These are phyloP conservation scores for Citrus mangshanensis DNA, from an alignment of 345 rosid genomes.

Conservation along the genomic window DNA sequence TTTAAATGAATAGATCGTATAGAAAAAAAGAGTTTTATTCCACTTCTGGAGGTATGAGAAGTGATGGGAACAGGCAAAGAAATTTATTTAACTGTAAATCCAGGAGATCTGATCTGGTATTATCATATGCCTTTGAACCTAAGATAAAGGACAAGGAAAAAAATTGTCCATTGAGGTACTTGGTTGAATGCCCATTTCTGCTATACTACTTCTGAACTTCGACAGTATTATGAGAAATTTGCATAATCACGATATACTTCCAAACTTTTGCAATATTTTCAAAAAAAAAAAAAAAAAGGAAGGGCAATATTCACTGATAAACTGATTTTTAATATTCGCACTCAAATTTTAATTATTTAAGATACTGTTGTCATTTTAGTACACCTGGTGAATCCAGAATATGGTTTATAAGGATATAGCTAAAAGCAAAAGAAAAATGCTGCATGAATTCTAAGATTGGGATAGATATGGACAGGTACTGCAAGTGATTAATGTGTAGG, in stretches of 20 bases:
- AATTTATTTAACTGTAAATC: not conserved
- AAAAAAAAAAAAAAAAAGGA: not conserved
- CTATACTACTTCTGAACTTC: not conserved
- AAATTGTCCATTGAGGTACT: not conserved
- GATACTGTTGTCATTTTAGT: not conserved
- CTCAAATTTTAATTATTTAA: not conserved
- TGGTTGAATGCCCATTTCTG: not conserved
- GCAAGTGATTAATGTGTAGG: not conserved
- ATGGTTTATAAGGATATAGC: not conserved
- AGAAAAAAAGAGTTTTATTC: not conserved
- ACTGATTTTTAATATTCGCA: not conserved
- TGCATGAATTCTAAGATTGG: not conserved
- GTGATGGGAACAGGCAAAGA: not conserved
- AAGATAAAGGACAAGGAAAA: not conserved
- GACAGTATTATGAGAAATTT: not conserved
- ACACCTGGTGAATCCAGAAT: not conserved
- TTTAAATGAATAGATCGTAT: slow-evolving; percentile 5
- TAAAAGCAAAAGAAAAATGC: not conserved
- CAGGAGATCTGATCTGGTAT: not conserved
- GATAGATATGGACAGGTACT: not conserved
- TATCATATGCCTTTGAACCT: not conserved
- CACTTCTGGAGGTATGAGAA: not conserved
- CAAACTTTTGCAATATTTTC: not conserved
- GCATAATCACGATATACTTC: not conserved
- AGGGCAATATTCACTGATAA: not conserved